A percentile compares a stretch with the other conserved stretches of the same genome.
Evolutionary conservation across 495 filamentous ascomycete genomes (phyloP).

Genomic region (Stereocaulon alpinum): DNA sequence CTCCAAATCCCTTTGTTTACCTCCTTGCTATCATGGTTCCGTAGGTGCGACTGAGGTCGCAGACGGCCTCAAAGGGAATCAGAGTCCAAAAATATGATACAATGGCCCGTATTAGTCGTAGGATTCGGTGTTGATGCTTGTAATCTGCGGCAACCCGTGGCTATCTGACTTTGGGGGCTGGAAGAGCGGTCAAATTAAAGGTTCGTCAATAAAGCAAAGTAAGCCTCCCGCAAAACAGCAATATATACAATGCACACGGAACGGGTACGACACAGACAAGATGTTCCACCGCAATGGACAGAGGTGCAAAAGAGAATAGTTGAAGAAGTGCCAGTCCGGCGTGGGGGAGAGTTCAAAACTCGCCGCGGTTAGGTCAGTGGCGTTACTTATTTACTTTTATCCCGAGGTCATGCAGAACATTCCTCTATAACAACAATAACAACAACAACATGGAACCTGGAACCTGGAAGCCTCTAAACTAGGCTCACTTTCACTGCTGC

Average conservation of each 20-base stretch:
- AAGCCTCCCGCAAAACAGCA: not conserved
- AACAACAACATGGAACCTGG: no score
- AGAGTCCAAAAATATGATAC: no score
- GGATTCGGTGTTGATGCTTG: not conserved
- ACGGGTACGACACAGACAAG: not conserved
- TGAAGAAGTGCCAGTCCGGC: not conserved
- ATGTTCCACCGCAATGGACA: not conserved
- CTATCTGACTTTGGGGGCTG: not conserved
- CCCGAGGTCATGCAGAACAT: no score
- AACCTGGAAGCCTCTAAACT: no score
- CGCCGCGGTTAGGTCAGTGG: no score
- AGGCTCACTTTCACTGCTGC: not conserved
- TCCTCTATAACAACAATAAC: no score
- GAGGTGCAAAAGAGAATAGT: not conserved
- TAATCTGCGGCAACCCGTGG: not conserved
- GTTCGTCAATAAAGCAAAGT: not conserved
- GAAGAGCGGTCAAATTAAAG: not conserved
- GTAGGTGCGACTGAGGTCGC: not conserved
- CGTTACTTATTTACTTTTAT: no score
- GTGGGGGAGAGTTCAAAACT: no score
- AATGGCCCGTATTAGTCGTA: not conserved
- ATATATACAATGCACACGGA: not conserved
- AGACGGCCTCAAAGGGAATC: not conserved
- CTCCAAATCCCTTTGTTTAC: constrained; percentile 5
- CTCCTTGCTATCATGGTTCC: not conserved